Base-by-base conservation (phyloP, 768 basidiomycete species). In the Imleria badia region DNA sequence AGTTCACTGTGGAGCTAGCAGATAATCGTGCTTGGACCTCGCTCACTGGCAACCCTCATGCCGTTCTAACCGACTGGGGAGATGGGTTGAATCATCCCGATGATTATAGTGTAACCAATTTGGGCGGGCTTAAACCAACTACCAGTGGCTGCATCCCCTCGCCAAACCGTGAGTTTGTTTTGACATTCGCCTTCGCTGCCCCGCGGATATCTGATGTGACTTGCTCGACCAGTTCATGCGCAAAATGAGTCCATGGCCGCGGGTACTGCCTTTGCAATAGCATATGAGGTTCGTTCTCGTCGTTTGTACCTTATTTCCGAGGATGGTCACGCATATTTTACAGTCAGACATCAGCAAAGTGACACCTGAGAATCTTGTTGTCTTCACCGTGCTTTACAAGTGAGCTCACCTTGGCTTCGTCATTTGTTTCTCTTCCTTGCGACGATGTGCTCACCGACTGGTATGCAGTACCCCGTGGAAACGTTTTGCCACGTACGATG, bases 141-240 rank as follows among this genome's bases (percentile, higher is more conserved):
- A 0, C 17, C 1, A 36, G 50, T 20, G 3, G 3, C 10, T 49
- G 62, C 17, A 23, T 63, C 7, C 1, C 9, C 4, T 0, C 36
- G 0, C 63, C 63, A 20, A 64, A 64, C 33, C 31, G 63, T 64
- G 40, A 55, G 64, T 47, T 22, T 6, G 4, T 31, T 36, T 26
- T 23, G 11, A 15, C n/a, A 3, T 44, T 22, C 3, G 31, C 3
- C 3, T 19, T 12, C 6, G 15, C 43, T 35, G 15, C 13, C 0
- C 9, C 6, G 23, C 36, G 20, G 15, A 33, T 34, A 23, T 51
- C 40, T 55, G 34, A 62, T 22, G 3, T 6, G 9, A 3, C n/a
- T 15, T 19, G 3, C 22, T 41, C 13, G 17, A 34, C 5, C 13
- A 64, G 63, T 64, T 1, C 63, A 64, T 45, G 17, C 60, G n/a